Conservation (phyloP, 192 early-diverging fungal genomes). For the Oehlia diaphana region DNA sequence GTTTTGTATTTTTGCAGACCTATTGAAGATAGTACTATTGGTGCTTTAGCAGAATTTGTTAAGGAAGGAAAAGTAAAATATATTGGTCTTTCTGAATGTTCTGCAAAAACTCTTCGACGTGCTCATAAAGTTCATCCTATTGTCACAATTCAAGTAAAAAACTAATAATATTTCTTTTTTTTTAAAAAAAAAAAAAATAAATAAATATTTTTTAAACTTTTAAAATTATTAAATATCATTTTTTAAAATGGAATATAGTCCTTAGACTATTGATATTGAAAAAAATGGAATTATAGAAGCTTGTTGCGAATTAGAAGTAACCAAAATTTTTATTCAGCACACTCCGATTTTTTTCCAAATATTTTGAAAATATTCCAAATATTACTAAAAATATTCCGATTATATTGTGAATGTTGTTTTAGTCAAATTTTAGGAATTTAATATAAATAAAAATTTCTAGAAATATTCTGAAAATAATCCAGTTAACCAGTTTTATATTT, state of each 20-base stretch:
- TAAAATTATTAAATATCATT: too few species aligned
- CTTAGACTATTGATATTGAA: slow-evolving; percentile 39
- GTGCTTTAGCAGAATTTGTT: slow-evolving; percentile 42
- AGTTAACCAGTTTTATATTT: too few species aligned
- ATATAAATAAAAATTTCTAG: too few species aligned
- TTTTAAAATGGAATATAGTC: slow-evolving; percentile 8
- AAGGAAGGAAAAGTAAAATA: slow-evolving; percentile 43
- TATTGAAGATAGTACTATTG: slow-evolving; percentile 43
- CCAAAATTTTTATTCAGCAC: neutral
- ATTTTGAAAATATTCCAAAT: too few species aligned
- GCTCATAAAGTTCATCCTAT: slow-evolving; percentile 73
- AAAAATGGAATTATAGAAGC: slow-evolving; percentile 64
- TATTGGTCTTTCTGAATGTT: slow-evolving; percentile 57
- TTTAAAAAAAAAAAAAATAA: too few species aligned
- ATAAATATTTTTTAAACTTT: too few species aligned
- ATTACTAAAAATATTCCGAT: too few species aligned
- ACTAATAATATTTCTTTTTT: too few species aligned
- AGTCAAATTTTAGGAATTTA: too few species aligned
- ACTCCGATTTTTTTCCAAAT: too few species aligned
- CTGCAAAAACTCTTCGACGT: slow-evolving; percentile 58
- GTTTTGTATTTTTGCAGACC: neutral
- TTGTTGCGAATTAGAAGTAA: slow-evolving; percentile 73
- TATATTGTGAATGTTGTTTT: too few species aligned
- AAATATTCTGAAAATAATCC: too few species aligned
- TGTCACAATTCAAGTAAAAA: slow-evolving; percentile 46